A percentile compares a stretch with the other conserved stretches of the same genome.
phyloP scores from a whole-genome alignment of 75 land plant species.

The Cryptomeria japonica region DNA sequence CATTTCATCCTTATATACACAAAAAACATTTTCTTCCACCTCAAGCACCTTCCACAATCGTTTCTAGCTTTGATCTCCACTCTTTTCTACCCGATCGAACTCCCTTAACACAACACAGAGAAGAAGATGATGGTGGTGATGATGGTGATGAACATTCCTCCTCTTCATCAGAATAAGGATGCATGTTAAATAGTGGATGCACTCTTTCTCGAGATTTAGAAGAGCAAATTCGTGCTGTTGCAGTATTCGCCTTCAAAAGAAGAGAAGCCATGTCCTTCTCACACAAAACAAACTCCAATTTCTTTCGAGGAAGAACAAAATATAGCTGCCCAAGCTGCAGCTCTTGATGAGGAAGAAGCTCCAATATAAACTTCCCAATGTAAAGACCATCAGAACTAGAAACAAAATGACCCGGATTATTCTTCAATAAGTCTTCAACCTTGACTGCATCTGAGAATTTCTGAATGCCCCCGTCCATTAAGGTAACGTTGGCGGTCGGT shows the following conservation, averaged over 20 bases:
- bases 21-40: too few species aligned
- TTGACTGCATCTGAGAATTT: background rate
- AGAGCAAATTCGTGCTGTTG: constrained; percentile 8
- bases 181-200: background rate
- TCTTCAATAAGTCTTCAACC: background rate
- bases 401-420: constrained; percentile 12
- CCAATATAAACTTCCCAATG: constrained; percentile 30
- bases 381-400: constrained; percentile 42
- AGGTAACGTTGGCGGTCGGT: background rate
- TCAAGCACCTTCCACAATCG: background rate
- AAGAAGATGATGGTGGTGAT: background rate
- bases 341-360: constrained; percentile 14
- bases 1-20: too few species aligned
- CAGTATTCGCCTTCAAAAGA: constrained; percentile 36
- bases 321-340: constrained; percentile 41
- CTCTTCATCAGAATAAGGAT: background rate
- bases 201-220: background rate
- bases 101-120: background rate
- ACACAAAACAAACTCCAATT: constrained; percentile 18
- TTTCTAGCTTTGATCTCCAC: background rate
- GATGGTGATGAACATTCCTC: background rate
- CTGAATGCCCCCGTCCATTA: background rate
- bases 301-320: constrained; percentile 44
- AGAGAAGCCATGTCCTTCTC: constrained; percentile 47
- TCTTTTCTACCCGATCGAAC: background rate